phyloP scores from a whole-genome alignment of 2,329 filamentous ascomycete species.

The Clonostachys byssicola region DNA sequence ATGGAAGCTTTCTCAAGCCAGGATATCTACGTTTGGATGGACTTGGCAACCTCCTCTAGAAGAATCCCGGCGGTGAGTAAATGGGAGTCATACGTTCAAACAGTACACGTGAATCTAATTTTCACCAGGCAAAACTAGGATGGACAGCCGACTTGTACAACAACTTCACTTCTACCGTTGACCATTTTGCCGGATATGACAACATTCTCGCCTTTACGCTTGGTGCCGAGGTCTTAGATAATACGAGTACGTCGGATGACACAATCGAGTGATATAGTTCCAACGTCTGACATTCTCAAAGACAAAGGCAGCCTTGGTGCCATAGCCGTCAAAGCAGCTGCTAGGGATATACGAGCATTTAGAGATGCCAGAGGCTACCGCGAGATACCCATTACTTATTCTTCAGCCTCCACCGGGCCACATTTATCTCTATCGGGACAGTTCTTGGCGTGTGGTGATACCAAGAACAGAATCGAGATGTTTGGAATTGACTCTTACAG shows the following conservation, averaged over 20 bases:
- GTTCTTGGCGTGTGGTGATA: neutral
- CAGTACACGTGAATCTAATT: neutral
- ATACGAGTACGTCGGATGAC: too few relatives aligned
- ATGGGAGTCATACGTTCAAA: neutral
- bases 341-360: neutral
- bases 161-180: neutral
- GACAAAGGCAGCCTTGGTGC: too few relatives aligned
- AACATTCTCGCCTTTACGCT: neutral
- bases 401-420: neutral
- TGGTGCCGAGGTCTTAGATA: neutral
- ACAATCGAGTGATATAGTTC: too few relatives aligned
- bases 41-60: neutral
- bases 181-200: neutral
- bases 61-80: neutral
- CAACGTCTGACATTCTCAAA: too few relatives aligned
- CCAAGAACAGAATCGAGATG: neutral
- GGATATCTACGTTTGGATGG: conserved; percentile 2
- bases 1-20: neutral
- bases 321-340: neutral
- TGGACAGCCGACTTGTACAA: neutral
- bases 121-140: neutral
- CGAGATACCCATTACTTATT: neutral
- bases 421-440: neutral
- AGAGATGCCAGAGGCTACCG: neutral
- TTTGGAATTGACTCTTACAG: neutral